Base-by-base conservation (phyloP, 2,329 filamentous ascomycete species). In the Apiospora pterosperma region DNA sequence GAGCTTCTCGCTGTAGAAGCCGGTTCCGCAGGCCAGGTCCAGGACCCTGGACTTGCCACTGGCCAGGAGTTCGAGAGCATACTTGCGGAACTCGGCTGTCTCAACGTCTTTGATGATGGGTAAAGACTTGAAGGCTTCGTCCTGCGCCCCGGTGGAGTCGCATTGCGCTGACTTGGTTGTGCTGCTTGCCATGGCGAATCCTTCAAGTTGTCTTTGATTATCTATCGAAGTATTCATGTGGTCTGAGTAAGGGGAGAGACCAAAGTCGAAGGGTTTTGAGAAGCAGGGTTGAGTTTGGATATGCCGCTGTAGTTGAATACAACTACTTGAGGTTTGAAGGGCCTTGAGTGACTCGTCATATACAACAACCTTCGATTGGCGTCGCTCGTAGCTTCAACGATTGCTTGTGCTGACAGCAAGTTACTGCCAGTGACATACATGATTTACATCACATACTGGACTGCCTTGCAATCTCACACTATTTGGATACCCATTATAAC, bases 1-100 rank as follows among this genome's bases (percentile, higher is more conserved):
- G 36, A 77, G 69, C 44, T 69, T 69, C 55, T 72, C 71, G 16
- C 75, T 75, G 64, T 76, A 78, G 65, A 72, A 76, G 19, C 76
- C 77, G 1, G 75, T 73, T 14, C 77, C 76, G 66, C 77, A 78
- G 21, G 76, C 77, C 12, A 79, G 74, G 59, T 79, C 77, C 41
- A 79, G 74, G 16, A 78, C 70, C 23, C 72, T 67, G 11, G 48
- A 25, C 4, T 16, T 48, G 3, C 42, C 23, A 8, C 23, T 48
- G 23, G 21, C 42, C 11, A 48, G 11, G 23, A 48, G 23, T 5
- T 48, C 21, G 21, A 25, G 21, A 28, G 42, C 42, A 16, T 48
- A 23, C 23, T 48, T 48, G 1, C 11, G 21, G 12, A 48, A 48
- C 5, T 23, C 28, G 11, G 23, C 11, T 16, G 42, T 28, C 42